Evolutionary conservation across 495 filamentous ascomycete species (phyloP), one percentile per base, ranked within the genome.

Genomic region (Margaritispora aquatica): DNA sequence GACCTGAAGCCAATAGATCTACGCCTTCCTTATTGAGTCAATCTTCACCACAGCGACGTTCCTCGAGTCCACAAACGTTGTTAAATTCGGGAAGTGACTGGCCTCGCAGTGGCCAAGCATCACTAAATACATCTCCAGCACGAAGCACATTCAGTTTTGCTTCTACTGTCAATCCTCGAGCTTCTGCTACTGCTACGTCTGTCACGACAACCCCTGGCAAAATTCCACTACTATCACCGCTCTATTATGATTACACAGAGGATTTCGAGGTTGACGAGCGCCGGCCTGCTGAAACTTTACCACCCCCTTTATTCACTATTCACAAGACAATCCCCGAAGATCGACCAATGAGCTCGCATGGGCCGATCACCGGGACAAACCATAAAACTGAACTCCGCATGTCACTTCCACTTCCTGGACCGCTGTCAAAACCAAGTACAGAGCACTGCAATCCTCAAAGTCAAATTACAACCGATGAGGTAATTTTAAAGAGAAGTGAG

Each of bases 191-290:
- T 44, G 56, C 51, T 20, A 26, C 44, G 21, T 66, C 66, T 24
- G 47, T 51, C 15, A 53, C 58, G 2, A 61, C 63, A 13, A 66
- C 66, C 9, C 58, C 63, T 19, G 58, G 55, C 34, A 59, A 57
- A 26, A 27, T 56, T 17, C 50, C 46, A n/a, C 27, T 64, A 29
- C 20, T 64, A 21, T 61, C 65, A 38, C 74, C 74, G 23, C 58
- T 74, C 22, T 80, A 75, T 59, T 81, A 80, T 65, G 79, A 80
- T 62, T 81, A 80, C 60, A 78, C 76, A 2, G 78, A 80, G 64
- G 73, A 72, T 23, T 80, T 80, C 61, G 76, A 76, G 20, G 58
- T 54, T n/a, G 62, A 65, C n/a, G 55, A 66, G 9, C 57, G 38
- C 23, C 65, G 55, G 19, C 57, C 66, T 10, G 44, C 62, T 49